Base-by-base conservation (phyloP, 2,329 filamentous ascomycete species). In the Pleoardoris graminearum region DNA sequence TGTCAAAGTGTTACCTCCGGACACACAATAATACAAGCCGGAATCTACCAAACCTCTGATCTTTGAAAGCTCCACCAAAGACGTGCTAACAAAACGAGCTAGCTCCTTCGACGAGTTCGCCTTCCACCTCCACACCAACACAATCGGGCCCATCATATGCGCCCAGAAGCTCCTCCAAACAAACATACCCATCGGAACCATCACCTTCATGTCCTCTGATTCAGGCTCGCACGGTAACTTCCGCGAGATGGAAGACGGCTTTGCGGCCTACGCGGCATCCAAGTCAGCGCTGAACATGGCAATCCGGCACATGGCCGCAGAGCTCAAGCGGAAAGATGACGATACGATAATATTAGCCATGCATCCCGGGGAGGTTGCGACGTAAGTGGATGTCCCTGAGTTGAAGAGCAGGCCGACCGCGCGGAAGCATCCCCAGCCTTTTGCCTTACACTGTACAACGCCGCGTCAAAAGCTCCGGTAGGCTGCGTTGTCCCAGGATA, bases 201-300 rank as follows among this genome's bases (percentile, higher is more conserved):
- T 84, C 8, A 73, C 78, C 25, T 71, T 85, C 74, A 83, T 84
- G 67, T 83, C 81, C 10, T 80, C 77, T 16, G 82, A 84, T 62
- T 82, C 79, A 0, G 81, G 80, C 12, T 84, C 82, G 0, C 73
- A 79, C 2, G 67, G 73, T 7, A 66, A 71, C 6, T 84, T 84
- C 51, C 76, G 77, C 11, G 76, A 78, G n/a, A 77, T 79, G 61
- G 81, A 84, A 64, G 82, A 84, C 59, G 81, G 80, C 0, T 84
- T 84, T 53, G 82, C 79, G 1, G 82, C 81, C 10, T 85, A 84
- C 61, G 77, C 77, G 4, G 80, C 81, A 0, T 82, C 78, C 3
- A 85, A 85, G 64, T 78, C 80, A 1, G 82, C 82, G 0, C 60
- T 85, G 48, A 85, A 85, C 56, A 80, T 83, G 69, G 78, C 78